Conservation (phyloP, 1,284 basidiomycete genomes). For the Coriolopsis trogii region DNA sequence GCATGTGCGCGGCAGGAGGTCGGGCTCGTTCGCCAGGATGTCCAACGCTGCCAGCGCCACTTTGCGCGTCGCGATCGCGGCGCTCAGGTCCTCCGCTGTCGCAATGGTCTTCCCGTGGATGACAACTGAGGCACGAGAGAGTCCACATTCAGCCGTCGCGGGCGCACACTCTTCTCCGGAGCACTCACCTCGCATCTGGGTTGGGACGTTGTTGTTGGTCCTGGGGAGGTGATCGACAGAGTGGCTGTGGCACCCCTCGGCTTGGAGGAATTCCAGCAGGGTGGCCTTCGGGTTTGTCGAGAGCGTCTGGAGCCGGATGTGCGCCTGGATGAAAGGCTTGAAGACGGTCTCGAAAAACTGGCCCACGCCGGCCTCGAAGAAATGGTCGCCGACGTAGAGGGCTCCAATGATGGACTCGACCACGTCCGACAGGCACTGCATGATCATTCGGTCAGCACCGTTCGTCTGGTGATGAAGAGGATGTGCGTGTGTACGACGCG, state of each 20-base stretch:
- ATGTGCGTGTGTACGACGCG: conserved; percentile 27
- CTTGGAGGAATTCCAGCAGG: conserved; percentile 71
- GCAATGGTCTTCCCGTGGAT: conserved; percentile 67
- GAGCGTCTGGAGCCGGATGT: conserved; percentile 70
- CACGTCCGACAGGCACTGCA: conserved; percentile 71
- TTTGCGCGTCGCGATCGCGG: conserved; percentile 55
- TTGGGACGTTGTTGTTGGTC: conserved; percentile 6
- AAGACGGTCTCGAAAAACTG: conserved; percentile 66
- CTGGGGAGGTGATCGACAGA: conserved; percentile 48
- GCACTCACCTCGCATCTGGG: conserved; percentile 28
- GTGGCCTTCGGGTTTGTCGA: conserved; percentile 74
- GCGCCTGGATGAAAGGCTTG: conserved; percentile 73
- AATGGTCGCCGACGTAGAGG: conserved; percentile 73
- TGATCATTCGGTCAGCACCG: background rate
- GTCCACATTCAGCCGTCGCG: background rate
- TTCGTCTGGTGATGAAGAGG: background rate
- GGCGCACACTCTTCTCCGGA: background rate
- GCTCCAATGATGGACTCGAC: conserved; percentile 79
- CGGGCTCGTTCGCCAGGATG: conserved; percentile 62
- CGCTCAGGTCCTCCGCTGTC: conserved; percentile 52
- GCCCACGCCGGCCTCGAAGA: conserved; percentile 59
- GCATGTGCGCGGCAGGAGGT: conserved; percentile 62
- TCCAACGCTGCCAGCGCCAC: conserved; percentile 66
- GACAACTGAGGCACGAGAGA: conserved; percentile 45
- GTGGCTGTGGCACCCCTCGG: conserved; percentile 68